Evolutionary conservation across 768 basidiomycete genomes (phyloP).

Genomic region (Boletus tomentosulus): DNA sequence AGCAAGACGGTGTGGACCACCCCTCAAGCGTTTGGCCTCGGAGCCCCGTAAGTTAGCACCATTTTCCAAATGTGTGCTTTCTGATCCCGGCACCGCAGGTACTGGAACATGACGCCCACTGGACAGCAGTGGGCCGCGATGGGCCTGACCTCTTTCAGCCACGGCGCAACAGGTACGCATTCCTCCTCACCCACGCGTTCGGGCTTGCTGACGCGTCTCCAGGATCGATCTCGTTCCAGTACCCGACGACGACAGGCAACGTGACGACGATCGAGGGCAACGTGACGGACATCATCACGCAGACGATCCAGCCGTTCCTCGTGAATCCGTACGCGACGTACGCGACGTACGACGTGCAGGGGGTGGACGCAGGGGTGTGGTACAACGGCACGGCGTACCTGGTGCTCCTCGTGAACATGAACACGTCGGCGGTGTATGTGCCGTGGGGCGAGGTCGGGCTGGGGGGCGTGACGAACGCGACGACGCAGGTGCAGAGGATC

Average conservation of each 20-base stretch:
- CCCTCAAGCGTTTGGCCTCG: conserved; percentile 71
- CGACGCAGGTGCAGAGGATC: conserved; percentile 16
- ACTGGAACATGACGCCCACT: conserved; percentile 28
- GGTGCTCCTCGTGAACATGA: conserved; percentile 7
- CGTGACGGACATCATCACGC: conserved; percentile 1
- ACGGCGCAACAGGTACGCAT: conserved; percentile 23
- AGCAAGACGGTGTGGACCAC: conserved; percentile 73
- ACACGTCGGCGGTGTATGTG: conserved; percentile 7
- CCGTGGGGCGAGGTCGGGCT: conserved; percentile 21
- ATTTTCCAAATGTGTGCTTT: not conserved
- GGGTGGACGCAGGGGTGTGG: conserved; percentile 26
- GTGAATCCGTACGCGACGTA: conserved; percentile 6
- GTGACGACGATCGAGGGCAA: conserved; percentile 7
- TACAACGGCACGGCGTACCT: conserved; percentile 20
- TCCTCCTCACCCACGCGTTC: too few species aligned
- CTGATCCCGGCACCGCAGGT: conserved; percentile 15
- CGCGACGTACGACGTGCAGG: conserved; percentile 6
- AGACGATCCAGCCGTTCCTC: conserved; percentile 21
- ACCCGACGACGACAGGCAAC: conserved; percentile 13
- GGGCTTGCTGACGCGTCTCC: not conserved
- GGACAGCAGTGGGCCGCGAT: conserved; percentile 27
- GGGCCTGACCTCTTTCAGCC: conserved; percentile 21
- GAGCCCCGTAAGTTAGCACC: conserved; percentile 21
- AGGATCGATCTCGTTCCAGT: conserved; percentile 30
- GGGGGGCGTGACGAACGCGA: conserved; percentile 8